A percentile compares a stretch with the other conserved stretches of the same genome.
phyloP scores from a whole-genome alignment of 1,284 basidiomycete genomes.

The Leccinum insigne region DNA sequence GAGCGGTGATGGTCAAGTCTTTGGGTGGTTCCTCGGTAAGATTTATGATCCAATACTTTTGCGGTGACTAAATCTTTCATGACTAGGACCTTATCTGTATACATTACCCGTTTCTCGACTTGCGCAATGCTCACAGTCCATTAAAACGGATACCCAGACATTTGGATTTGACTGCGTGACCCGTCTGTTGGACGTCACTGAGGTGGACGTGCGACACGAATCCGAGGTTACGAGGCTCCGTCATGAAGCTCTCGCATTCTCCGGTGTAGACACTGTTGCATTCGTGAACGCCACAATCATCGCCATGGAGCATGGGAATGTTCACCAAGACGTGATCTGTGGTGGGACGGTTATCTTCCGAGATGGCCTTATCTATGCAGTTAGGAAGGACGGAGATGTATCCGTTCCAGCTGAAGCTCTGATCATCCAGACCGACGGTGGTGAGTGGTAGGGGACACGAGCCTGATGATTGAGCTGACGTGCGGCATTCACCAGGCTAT shows the following conservation, averaged over 20 bases:
- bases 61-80: constrained; percentile 3
- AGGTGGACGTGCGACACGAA: constrained; percentile 55
- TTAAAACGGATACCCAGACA: constrained; percentile 46
- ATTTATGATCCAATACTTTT: not conserved
- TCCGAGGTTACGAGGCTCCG: constrained; percentile 62
- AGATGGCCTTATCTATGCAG: constrained; percentile 55
- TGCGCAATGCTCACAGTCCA: constrained; percentile 44
- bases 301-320: constrained; percentile 52
- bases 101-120: constrained; percentile 56
- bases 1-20: constrained; percentile 57
- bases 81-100: constrained; percentile 63
- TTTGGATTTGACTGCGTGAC: constrained; percentile 64
- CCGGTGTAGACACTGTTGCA: constrained; percentile 48
- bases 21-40: constrained; percentile 74
- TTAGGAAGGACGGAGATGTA: constrained; percentile 42
- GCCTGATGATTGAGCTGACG: constrained; percentile 1
- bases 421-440: constrained; percentile 59
- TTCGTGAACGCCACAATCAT: constrained; percentile 67
- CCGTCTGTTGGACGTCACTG: constrained; percentile 51
- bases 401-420: constrained; percentile 44
- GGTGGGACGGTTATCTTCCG: constrained; percentile 52
- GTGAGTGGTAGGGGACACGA: constrained; percentile 37
- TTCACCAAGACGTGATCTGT: constrained; percentile 44
- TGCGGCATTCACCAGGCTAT: constrained; percentile 43
- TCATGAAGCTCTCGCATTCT: constrained; percentile 41